Conservation (phyloP, 306 rosid species). For the Trifolium repens region DNA sequence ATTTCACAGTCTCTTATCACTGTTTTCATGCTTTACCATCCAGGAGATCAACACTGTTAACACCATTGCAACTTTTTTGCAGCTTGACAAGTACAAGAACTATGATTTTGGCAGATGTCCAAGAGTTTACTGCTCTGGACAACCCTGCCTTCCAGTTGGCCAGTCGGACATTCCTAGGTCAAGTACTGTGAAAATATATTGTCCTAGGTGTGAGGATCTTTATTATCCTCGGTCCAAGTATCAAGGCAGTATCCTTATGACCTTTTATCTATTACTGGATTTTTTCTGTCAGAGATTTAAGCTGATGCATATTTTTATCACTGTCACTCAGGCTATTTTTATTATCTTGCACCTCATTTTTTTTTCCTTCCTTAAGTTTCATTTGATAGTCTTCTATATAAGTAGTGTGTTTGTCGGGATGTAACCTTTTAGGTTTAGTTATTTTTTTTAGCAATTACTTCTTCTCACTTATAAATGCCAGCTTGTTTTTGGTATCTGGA, state of each 20-base stretch:
- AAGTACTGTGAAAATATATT: conserved; percentile 95
- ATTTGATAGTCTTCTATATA: conserved; percentile 6
- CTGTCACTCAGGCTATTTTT: conserved; percentile 12
- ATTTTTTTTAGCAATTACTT: conserved; percentile 18
- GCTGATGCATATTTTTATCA: not conserved
- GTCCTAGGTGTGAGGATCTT: conserved; percentile 97
- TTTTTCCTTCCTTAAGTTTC: conserved; percentile 25
- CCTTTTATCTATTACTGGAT: conserved; percentile 9
- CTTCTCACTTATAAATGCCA: not conserved
- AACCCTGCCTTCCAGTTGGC: conserved; percentile 99
- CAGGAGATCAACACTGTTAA: conserved; percentile 17
- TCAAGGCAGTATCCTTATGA: conserved; percentile 99
- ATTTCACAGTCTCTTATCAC: conserved; percentile 3
- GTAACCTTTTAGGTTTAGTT: not conserved
- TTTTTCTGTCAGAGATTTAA: not conserved
- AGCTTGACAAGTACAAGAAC: conserved; percentile 95
- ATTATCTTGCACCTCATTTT: conserved; percentile 12
- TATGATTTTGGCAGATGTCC: conserved; percentile 99
- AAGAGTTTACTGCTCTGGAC: conserved; percentile 98
- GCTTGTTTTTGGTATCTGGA: conserved; percentile 7
- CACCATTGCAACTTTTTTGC: conserved; percentile 44
- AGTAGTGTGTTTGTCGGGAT: not conserved
- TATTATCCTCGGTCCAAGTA: conserved; percentile 98
- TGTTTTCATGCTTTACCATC: conserved; percentile 1
- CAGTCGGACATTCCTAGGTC: conserved; percentile 97